Evolutionary conservation across 108 stramenopile genomes (phyloP), one percentile per base, ranked within the genome.

Genomic region (Ochromonas danica): DNA sequence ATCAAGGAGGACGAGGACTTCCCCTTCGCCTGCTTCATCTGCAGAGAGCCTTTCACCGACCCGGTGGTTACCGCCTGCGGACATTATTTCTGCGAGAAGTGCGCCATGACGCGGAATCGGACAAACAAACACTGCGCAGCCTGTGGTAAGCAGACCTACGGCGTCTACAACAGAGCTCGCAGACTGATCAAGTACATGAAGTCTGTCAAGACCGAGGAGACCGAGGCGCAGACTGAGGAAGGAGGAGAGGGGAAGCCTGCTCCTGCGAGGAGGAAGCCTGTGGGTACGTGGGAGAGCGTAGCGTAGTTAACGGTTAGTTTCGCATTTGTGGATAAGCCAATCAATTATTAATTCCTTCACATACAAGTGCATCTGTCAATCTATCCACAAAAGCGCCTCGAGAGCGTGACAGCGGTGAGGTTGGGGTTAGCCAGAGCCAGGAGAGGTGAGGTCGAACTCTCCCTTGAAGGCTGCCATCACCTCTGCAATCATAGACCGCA

Each of bases 1-100:
- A 82, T 92, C 70, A 89, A 91, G 80, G 77, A 72, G 78, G 81
- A 71, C 33, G 78, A 82, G 61, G 17, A 88, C 57, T 71, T 98
- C 33, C 98, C 98, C 3, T 97, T 94, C 85, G 98, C 98, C 0
- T 99, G 98, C 81, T 83, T 91, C 70, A 65, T 97, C 1, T 99
- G 96, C 83, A 88, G 96, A 25, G 79, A 89, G 42, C 83, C 85
- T 6, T 99, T 97, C 82, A 79, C 80, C 14, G 88, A 96, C 82
- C 98, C 98, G 14, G 90, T 99, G 0, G 93, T 95, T 0, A 97
- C 96, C 17, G 57, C 79, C 0, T 99, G 96, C 83, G 87, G 86
- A 0, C 98, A 99, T 85, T 97, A 95, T 85, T 96, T 94, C 84
- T 95, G 96, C 82, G 86, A 94, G 72, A 38, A 62, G 1, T 97